Evolutionary conservation across 1,139 yeast species (phyloP).

Genomic region (Geotrichum fermentans): DNA sequence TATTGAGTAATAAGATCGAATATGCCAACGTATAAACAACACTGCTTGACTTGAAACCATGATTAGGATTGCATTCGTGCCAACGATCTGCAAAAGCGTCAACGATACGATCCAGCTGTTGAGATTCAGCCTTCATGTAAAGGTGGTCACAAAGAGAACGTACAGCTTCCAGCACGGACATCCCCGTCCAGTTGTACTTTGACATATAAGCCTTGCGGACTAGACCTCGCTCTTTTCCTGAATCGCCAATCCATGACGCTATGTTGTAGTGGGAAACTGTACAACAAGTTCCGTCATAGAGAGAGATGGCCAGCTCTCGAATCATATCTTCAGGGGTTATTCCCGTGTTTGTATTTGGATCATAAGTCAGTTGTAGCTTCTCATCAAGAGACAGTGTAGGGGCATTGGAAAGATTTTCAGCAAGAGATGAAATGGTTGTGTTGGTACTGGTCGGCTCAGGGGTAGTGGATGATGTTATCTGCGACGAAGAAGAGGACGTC

Average conservation of each 20-base stretch:
- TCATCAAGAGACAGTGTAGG: not conserved
- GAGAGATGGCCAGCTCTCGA: constrained; percentile 13
- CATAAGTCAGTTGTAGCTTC: not conserved
- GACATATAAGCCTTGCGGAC: constrained; percentile 32
- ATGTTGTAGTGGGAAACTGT: constrained; percentile 23
- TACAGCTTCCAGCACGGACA: constrained; percentile 45
- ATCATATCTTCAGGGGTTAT: constrained; percentile 5
- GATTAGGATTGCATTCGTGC: constrained; percentile 47
- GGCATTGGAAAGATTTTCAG: constrained; percentile 1
- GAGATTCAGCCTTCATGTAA: constrained; percentile 78
- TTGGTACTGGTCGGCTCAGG: not conserved
- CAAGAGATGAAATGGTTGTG: constrained; percentile 3
- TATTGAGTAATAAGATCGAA: constrained; percentile 64
- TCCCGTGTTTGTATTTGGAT: not conserved
- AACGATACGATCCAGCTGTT: constrained; percentile 70
- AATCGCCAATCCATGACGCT: constrained; percentile 36
- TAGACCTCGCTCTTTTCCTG: constrained; percentile 24
- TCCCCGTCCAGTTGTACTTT: constrained; percentile 34
- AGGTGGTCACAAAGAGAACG: constrained; percentile 58
- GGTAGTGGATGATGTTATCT: too few relatives aligned
- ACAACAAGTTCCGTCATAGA: constrained; percentile 12
- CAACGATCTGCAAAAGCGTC: constrained; percentile 68
- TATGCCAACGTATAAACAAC: constrained; percentile 70
- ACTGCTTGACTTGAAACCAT: constrained; percentile 52
- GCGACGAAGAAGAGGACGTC: too few relatives aligned